Conservation (phyloP, 106 monocot genomes). For the Vanilla planifolia region DNA sequence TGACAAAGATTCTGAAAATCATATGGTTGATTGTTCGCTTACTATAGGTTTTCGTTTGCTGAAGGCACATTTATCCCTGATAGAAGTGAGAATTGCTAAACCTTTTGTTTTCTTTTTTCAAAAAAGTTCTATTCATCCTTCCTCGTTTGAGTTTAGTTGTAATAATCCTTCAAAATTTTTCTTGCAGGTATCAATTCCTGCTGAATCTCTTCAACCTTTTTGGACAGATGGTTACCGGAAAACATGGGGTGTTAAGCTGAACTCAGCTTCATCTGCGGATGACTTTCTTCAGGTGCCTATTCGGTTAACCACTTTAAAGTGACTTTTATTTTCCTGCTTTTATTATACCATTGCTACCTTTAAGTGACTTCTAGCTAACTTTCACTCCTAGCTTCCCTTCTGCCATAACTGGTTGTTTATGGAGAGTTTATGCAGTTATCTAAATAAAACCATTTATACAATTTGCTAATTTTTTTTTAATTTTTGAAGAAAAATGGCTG, state of each 20-base stretch:
- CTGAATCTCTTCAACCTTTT: conserved; percentile 74
- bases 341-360: no score
- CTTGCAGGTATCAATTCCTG: conserved; percentile 80
- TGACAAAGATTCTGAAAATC: conserved; percentile 41
- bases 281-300: conserved; percentile 71
- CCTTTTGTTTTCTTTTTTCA: background rate
- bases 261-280: conserved; percentile 57
- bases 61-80: conserved; percentile 52
- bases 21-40: conserved; percentile 33
- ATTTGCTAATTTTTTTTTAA: no score
- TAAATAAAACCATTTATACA: no score
- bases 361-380: no score
- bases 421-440: no score
- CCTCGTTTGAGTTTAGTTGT: no score
- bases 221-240: conserved; percentile 86
- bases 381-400: no score
- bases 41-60: conserved; percentile 54
- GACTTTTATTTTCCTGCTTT: no score
- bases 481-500: no score
- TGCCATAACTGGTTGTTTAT: no score
- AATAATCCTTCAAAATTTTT: background rate
- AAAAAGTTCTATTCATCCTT: background rate
- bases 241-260: conserved; percentile 83
- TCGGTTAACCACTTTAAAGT: no score
- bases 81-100: conserved; percentile 45